Base-by-base conservation (phyloP, 352 stramenopile species). In the Globisporangium cederbergense region DNA sequence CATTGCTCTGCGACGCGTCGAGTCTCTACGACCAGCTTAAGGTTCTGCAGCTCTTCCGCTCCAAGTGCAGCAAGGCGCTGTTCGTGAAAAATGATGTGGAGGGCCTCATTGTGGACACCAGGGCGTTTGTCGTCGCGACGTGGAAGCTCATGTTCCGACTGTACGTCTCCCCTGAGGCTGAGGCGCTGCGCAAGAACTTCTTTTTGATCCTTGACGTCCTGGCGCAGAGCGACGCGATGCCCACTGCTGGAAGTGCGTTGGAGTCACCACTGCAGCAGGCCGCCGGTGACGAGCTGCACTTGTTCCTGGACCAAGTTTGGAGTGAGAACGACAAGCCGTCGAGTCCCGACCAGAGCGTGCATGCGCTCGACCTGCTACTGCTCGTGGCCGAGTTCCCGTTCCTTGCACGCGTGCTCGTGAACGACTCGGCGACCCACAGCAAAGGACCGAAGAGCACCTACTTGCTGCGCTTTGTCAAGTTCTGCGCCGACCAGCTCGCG, bases 11-110 rank as follows among this genome's bases (percentile, higher is more conserved):
- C 36, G 42, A 52, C 22, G 71, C 70, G 0, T 36, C 68, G 0
- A 71, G 58, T 55, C 80, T 67, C 56, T 94, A 85, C 53, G 78
- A 86, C 50, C 85, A 94, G 74, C 73, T 91, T n/a, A 89, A 89
- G 58, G 65, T 71, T 36, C 68, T 93, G 59, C 85, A 93, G 65
- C 73, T 88, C 32, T 90, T 91, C 66, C 82, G 85, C 1, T 80
- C 85, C 50, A 74, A 87, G 47, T 73, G 67, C 47, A 87, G 81
- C 51, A 75, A 70, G 42, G 68, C 64, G 14, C 62, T 68, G 38
- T 16, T 54, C 1, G 7, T 28, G 22, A 18, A 14, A 9, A 28
- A 57, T 38, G 59, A 30, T 8, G 58, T 67, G 0, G 18, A 32
- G 67, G 71, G 20, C 3, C 2, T 22, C 3, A 0, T 22, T 1